Base-by-base conservation (phyloP, 2,329 filamentous ascomycete genomes). In the Calycina herbarum region DNA sequence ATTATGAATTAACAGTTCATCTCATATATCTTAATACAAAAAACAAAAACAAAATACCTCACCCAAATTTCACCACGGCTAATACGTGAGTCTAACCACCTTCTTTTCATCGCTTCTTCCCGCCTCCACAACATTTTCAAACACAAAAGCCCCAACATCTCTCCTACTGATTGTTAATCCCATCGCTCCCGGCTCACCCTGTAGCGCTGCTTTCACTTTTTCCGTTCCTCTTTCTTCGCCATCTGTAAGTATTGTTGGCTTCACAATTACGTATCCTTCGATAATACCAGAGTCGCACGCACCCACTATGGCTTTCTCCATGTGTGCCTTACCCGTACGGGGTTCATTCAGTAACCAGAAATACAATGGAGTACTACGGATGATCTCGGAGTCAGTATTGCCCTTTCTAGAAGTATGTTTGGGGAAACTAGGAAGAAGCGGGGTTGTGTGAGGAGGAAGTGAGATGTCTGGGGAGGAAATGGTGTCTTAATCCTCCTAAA, bases 291-390 rank as follows among this genome's bases (percentile, higher is more conserved):
- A 71, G 5, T 56, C 69, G 6, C 74, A 59, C n/a, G 66, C 66
- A 11, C 27, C 33, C n/a, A 68, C 62, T 54, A 81, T 64, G 4
- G 73, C 20, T 5, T 74, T 70, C 73, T 85, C 83, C 81, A 83
- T 82, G 29, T 71, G 75, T 59, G 71, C 73, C 76, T 85, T 86
- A 68, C 85, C 83, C 10, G 63, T 72, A 69, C 83, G 82, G 11
- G 83, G 79, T 33, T 76, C 75, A 45, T 71, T 69, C 3, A 85
- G 73, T 45, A 80, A 62, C 59, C 75, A 67, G 8, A 77, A 73
- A 69, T 85, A 85, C 10, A 85, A 66, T 0, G 82, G 82, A 2
- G 76, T 56, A 68, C 20, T 20, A 20, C 20, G 20, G 20, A 20
- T 20, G 20, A 20, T 20, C 20, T 20, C 20, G 20, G 20, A 20